Conservation (phyloP, 768 basidiomycete genomes). For the Glaciozyma martinii region DNA sequence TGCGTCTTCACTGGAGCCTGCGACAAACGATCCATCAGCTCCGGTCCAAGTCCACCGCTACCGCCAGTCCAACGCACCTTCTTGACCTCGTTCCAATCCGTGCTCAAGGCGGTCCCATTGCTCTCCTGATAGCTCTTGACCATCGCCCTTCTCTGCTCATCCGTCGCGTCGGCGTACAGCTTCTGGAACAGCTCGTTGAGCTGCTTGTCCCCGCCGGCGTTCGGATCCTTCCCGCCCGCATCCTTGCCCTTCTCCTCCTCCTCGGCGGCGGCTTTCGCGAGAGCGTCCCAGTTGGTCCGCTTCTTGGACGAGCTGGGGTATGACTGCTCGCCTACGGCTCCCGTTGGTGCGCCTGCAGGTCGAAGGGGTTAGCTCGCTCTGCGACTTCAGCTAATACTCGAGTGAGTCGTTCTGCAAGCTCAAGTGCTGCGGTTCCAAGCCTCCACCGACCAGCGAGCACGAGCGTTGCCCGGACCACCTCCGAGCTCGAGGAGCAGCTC, state of each 20-base stretch:
- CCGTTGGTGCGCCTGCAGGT: background rate
- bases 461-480: background rate
- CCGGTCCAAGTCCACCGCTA: too few species aligned
- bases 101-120: constrained; percentile 89
- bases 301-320: constrained; percentile 39
- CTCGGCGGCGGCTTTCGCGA: constrained; percentile 62
- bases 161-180: constrained; percentile 81
- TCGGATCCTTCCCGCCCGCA: constrained; percentile 56
- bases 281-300: constrained; percentile 83
- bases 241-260: constrained; percentile 39
- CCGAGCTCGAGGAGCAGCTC: background rate
- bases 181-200: constrained; percentile 63
- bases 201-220: constrained; percentile 76
- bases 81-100: constrained; percentile 84
- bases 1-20: too few species aligned
- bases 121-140: constrained; percentile 95
- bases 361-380: background rate
- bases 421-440: too few species aligned
- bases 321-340: constrained; percentile 42
- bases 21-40: too few species aligned
- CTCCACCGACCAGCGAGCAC: too few species aligned
- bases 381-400: too few species aligned
- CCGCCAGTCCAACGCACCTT: constrained; percentile 39
- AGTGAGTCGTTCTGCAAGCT: too few species aligned
- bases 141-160: constrained; percentile 88